A percentile compares a stretch with the other conserved stretches of the same genome.
These are phyloP conservation scores for Penicillium angulare DNA, from an alignment of 495 filamentous ascomycete species.

Conservation along the genomic window DNA sequence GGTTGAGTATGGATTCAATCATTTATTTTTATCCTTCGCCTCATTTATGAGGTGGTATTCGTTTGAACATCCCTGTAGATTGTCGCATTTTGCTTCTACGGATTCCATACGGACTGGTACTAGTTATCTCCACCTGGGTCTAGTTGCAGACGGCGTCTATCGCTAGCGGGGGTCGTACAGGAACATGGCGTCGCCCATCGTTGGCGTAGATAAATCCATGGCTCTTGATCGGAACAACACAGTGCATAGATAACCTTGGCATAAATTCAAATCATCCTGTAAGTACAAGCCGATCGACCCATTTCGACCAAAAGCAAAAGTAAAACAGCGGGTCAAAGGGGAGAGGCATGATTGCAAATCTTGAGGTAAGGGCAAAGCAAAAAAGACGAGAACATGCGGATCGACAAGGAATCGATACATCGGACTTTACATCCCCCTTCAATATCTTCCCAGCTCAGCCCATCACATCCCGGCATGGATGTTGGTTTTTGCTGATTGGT, in stretches of 20 bases:
- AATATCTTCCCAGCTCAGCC: background rate
- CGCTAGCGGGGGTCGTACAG: conserved; percentile 18
- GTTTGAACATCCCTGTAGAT: background rate
- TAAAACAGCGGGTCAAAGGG: no score
- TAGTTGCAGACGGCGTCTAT: conserved; percentile 26
- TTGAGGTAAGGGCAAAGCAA: background rate
- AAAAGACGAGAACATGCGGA: background rate
- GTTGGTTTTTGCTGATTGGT: conserved; percentile 7
- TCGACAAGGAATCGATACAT: conserved; percentile 1
- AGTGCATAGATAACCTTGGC: no score
- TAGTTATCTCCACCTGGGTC: no score
- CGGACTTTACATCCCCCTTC: background rate
- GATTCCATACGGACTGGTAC: no score
- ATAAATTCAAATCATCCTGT: no score
- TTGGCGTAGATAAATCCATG: background rate
- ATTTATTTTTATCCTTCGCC: background rate
- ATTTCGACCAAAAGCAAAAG: no score
- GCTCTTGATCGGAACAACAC: background rate
- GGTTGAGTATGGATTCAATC: background rate
- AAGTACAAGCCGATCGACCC: no score
- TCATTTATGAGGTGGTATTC: background rate
- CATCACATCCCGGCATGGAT: conserved; percentile 3
- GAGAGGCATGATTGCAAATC: background rate
- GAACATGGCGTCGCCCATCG: conserved; percentile 15
- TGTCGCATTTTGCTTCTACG: no score